These are phyloP conservation scores for Fusarium sambucinum DNA, from an alignment of 2,329 filamentous ascomycete genomes.

Conservation along the genomic window DNA sequence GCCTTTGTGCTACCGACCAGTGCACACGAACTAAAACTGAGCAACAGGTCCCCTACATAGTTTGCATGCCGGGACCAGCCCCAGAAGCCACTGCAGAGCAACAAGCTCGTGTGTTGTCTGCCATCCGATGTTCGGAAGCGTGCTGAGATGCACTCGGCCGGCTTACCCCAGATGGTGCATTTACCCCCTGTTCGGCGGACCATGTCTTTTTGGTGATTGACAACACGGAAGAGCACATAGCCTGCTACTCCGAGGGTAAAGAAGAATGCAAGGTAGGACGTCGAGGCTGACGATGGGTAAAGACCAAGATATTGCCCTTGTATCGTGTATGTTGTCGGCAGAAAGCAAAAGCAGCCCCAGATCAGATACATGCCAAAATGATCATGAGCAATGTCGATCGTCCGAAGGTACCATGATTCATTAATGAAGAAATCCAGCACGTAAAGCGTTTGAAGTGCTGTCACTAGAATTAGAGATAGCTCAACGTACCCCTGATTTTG, in stretches of 20 bases:
- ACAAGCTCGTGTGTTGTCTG: constrained; percentile 51
- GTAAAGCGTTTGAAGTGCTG: constrained; percentile 59
- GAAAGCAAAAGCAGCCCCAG: constrained; percentile 60
- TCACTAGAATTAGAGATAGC: constrained; percentile 56
- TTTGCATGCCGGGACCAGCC: constrained; percentile 49
- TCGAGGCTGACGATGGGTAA: constrained; percentile 53
- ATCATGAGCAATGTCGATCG: constrained; percentile 59
- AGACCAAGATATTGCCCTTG: constrained; percentile 61
- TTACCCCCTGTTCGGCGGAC: constrained; percentile 55
- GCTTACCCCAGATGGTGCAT: constrained; percentile 59
- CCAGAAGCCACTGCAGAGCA: constrained; percentile 50
- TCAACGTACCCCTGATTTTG: constrained; percentile 55
- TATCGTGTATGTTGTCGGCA: constrained; percentile 61
- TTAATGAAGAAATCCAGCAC: constrained; percentile 63
- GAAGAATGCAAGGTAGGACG: constrained; percentile 39
- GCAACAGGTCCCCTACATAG: constrained; percentile 47
- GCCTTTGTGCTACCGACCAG: constrained; percentile 54
- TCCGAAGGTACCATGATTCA: constrained; percentile 62
- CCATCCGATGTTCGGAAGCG: constrained; percentile 58
- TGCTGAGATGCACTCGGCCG: constrained; percentile 54
- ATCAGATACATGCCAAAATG: constrained; percentile 60
- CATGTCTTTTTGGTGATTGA: constrained; percentile 60
- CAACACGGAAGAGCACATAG: constrained; percentile 59
- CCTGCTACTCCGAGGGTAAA: constrained; percentile 47
- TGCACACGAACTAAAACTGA: constrained; percentile 57